Base-by-base conservation (phyloP, 441 rosid genomes). In the Adansonia rubrostipa region DNA sequence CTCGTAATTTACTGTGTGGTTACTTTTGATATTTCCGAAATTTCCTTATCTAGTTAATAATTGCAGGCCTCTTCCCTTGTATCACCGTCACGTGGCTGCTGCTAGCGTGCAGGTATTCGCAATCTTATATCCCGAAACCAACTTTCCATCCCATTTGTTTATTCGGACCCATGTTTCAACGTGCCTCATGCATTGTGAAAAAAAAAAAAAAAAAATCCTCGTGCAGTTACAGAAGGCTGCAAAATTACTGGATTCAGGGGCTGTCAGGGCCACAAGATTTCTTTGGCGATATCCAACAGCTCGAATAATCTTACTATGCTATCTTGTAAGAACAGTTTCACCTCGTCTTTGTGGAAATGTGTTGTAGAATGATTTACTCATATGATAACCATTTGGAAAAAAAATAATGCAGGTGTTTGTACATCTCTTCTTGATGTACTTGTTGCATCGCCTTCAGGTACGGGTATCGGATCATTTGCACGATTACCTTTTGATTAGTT, bases 261-360 rank as follows among this genome's bases (percentile, higher is more conserved):
- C 97, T 79, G 99, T 92, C 72, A 92, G 98, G 86, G 99, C 97
- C 78, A 97, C 97, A 0, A 87, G 98, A 84, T 97, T 97, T 84
- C 92, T 97, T 71, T 97, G 98, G 98, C 97, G 93, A 75, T 94
- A 97, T 83, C 99, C 99, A 17, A 87, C 88, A 71, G 98, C 99
- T 71, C 92, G 98, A 56, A 82, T 97, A 54, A 82, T 86, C 77
- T 78, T 92, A 73, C 94, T 97, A 42, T 92, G 90, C 86, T 94
- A 97, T 88, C 90, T 97, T 80, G 99, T 96, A 82, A 89, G 87
- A 80, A 47, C 20, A 44, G 42, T 65, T 63, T 78, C 63, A 75
- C 63, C 42, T 36, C 62, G 11, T 71, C 40, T 61, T 73, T 22
- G 9, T 3, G 0, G 33, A 61, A 45, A 54, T 66, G 60, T 74